phyloP scores from a whole-genome alignment of 73 alveolate genomes.

The Stentor roeselii region DNA sequence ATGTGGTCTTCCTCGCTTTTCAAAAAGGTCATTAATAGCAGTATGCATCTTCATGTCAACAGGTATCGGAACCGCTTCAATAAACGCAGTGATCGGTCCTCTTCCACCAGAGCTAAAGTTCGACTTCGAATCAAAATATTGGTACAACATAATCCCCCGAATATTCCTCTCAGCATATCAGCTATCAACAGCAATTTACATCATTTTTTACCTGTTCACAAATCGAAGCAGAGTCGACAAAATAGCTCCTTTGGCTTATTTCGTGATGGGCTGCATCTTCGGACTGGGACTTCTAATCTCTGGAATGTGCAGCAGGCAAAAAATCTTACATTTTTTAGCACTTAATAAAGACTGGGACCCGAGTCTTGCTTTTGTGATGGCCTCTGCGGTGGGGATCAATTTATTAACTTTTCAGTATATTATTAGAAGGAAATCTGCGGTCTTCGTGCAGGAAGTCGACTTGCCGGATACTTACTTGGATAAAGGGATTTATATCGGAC shows the following conservation, averaged over 20 bases:
- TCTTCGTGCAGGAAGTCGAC: background rate
- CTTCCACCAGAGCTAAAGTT: background rate
- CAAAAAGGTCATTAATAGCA: constrained; percentile 74
- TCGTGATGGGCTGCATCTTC: constrained; percentile 38
- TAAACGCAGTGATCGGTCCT: constrained; percentile 30
- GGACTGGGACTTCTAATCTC: constrained; percentile 83
- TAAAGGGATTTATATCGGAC: constrained; percentile 77
- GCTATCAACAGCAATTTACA: background rate
- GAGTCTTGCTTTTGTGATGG: constrained; percentile 80
- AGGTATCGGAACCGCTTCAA: constrained; percentile 63
- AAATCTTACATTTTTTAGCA: constrained; percentile 76
- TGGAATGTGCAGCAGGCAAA: constrained; percentile 91
- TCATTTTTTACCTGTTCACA: background rate
- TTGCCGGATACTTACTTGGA: constrained; percentile 37
- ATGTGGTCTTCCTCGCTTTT: constrained; percentile 95
- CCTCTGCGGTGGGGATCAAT: constrained; percentile 81
- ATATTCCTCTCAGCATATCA: background rate
- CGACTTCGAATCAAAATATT: background rate
- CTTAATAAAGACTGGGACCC: constrained; percentile 88
- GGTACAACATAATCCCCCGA: background rate
- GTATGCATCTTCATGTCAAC: constrained; percentile 64
- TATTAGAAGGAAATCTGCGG: constrained; percentile 38
- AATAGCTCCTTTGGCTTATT: background rate
- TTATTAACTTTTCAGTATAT: constrained; percentile 65
- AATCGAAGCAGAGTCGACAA: background rate